Base-by-base conservation (phyloP, 768 basidiomycete genomes). In the Suillus brevipes region DNA sequence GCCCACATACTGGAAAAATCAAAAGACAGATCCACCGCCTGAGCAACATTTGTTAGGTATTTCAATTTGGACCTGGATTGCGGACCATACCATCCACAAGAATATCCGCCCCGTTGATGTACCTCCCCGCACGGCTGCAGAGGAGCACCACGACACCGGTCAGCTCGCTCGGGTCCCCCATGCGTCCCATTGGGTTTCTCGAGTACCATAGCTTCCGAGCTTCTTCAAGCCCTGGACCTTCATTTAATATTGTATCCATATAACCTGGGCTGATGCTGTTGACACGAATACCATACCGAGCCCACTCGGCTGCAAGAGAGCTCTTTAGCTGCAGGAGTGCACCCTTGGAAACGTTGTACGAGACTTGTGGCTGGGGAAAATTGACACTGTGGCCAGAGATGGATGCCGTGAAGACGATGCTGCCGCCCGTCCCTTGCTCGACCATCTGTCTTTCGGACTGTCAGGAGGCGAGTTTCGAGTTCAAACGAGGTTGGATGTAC, bases 261-360 rank as follows among this genome's bases (percentile, higher is more conserved):
- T 80, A 82, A 16, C 81, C 82, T 13, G 81, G 79, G 52, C 78
- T 78, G 34, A 83, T 76, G 47, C 77, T 78, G 63, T 82, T 83
- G 49, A 80, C 81, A 8, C 78, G 75, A 40, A 81, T 79, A 1
- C 81, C 80, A 66, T 83, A 69, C 12, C 72, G 65, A 2, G 75
- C 78, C 80, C 80, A 81, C 68, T 83, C 81, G 0, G 79, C 79
- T 5, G 79, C 80, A 12, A 82, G 74, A 7, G 77, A 81, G 56
- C 66, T 73, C 43, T 73, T 78, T 63, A 82, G 76, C 53, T 78
- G 80, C 57, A 80, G 61, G 3, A 82, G 66, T 13, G 77, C 80
- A 12, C 76, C 78, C 65, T 83, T 82, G 53, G 81, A 82, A 7
- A 77, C 79, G 60, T 80, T 81, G 65, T 81, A 82, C 2, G 78